phyloP scores from a whole-genome alignment of 2,329 filamentous ascomycete species.

The Calonectria multiphialidica region DNA sequence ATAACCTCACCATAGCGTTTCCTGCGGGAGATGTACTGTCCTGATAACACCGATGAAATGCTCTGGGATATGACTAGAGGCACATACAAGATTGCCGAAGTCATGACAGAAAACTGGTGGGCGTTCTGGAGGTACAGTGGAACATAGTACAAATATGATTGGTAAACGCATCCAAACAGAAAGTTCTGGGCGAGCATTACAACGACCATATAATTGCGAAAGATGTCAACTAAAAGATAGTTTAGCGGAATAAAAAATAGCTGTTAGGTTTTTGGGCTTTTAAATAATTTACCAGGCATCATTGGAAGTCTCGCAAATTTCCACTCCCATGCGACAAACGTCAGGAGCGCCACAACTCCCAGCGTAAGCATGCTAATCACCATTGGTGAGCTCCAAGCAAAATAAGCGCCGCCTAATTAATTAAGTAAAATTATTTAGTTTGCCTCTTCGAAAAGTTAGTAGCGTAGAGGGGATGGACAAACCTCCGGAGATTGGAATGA shows the following conservation, averaged over 20 bases:
- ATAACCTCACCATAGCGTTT: conserved; percentile 72
- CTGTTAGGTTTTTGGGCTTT: background rate
- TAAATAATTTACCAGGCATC: conserved; percentile 65
- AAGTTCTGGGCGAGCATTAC: conserved; percentile 70
- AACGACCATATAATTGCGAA: conserved; percentile 64
- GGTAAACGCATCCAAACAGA: conserved; percentile 70
- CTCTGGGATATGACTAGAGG: conserved; percentile 63
- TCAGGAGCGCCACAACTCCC: conserved; percentile 67
- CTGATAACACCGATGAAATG: conserved; percentile 59
- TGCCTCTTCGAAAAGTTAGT: background rate
- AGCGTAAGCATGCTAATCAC: conserved; percentile 81
- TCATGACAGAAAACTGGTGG: conserved; percentile 46
- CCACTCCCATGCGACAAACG: conserved; percentile 79
- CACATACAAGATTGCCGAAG: conserved; percentile 64
- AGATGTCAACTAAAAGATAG: conserved; percentile 58
- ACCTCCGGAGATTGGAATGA: conserved; percentile 74
- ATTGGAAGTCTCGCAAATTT: conserved; percentile 79
- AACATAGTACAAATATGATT: conserved; percentile 70
- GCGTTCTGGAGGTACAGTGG: conserved; percentile 74
- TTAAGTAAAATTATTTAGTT: background rate
- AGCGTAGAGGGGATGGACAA: background rate
- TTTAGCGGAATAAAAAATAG: background rate
- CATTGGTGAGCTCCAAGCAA: conserved; percentile 73
- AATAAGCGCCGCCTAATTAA: conserved; percentile 41
- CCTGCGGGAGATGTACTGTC: conserved; percentile 67